Conservation (phyloP, 176 grass and related monocot genomes). For the Musa troglodytarum region DNA sequence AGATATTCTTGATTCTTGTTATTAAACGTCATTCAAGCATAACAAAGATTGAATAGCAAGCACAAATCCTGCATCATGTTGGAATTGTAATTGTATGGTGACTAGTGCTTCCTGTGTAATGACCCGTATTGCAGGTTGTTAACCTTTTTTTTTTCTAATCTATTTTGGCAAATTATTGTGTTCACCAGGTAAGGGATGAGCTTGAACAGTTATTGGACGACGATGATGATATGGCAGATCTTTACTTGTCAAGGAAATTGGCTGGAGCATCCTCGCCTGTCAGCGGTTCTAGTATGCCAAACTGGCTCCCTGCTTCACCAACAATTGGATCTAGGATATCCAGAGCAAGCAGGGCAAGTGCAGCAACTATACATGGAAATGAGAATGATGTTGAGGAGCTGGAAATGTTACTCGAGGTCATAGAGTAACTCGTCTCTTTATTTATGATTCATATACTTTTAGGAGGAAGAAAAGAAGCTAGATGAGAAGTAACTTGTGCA, state of each 20-base stretch:
- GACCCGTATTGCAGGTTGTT: background rate
- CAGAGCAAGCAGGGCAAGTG: constrained; percentile 86
- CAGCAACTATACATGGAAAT: constrained; percentile 89
- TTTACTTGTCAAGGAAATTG: constrained; percentile 99
- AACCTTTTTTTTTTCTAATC: background rate
- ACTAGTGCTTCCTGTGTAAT: background rate
- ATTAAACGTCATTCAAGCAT: too few species aligned
- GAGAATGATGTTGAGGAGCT: constrained; percentile 99
- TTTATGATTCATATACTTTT: background rate
- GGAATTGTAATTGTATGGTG: background rate
- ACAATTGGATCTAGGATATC: constrained; percentile 96
- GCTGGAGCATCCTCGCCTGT: constrained; percentile 65
- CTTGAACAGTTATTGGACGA: constrained; percentile 99
- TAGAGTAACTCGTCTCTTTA: background rate
- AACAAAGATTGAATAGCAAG: background rate
- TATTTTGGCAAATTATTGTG: background rate
- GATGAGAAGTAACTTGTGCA: background rate
- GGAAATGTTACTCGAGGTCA: constrained; percentile 95
- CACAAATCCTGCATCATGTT: background rate
- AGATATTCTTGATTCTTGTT: too few species aligned
- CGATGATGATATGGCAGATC: constrained; percentile 98
- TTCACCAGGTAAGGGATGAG: constrained; percentile 89
- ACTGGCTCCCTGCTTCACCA: constrained; percentile 78
- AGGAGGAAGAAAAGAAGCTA: background rate
- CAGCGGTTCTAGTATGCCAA: constrained; percentile 68